Percentiles rank a stretch among this genome's conserved stretches.
Conservation (phyloP, 768 basidiomycete genomes). For the Clathrus columnatus region DNA sequence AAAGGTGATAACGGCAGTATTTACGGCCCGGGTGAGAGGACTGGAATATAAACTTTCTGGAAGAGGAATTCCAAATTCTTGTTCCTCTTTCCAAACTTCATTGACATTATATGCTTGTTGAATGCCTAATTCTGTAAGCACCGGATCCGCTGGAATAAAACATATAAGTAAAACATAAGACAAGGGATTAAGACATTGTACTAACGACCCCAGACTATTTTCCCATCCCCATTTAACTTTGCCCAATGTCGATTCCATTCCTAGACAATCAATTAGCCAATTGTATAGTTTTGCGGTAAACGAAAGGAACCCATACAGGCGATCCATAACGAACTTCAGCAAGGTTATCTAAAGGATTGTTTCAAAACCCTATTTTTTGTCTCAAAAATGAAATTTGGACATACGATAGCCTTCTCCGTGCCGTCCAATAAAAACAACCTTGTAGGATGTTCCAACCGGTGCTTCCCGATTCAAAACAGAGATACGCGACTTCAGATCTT, state of each 20-base stretch:
- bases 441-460: constrained; percentile 36
- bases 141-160: constrained; percentile 45
- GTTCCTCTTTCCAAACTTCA: constrained; percentile 41
- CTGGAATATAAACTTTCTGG: constrained; percentile 54
- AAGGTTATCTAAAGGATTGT: constrained; percentile 48
- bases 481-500: constrained; percentile 32
- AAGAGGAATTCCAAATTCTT: constrained; percentile 32
- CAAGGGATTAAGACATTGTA: not conserved
- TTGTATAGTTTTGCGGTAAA: not conserved
- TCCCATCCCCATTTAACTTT: constrained; percentile 53
- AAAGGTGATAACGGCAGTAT: constrained; percentile 49
- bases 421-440: constrained; percentile 55
- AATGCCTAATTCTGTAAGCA: constrained; percentile 50
- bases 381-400: constrained; percentile 16
- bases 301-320: constrained; percentile 19
- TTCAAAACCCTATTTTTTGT: not conserved
- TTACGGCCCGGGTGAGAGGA: constrained; percentile 53
- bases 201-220: constrained; percentile 68
- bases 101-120: constrained; percentile 43
- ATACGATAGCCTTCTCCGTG: constrained; percentile 70
- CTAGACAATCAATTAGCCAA: constrained; percentile 12
- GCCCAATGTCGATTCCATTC: constrained; percentile 65
- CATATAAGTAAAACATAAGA: constrained; percentile 11
- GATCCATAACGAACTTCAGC: constrained; percentile 51
- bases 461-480: constrained; percentile 37